These are phyloP conservation scores for Erythrophleum fordii DNA, from an alignment of 306 rosid genomes.

Conservation along the genomic window DNA sequence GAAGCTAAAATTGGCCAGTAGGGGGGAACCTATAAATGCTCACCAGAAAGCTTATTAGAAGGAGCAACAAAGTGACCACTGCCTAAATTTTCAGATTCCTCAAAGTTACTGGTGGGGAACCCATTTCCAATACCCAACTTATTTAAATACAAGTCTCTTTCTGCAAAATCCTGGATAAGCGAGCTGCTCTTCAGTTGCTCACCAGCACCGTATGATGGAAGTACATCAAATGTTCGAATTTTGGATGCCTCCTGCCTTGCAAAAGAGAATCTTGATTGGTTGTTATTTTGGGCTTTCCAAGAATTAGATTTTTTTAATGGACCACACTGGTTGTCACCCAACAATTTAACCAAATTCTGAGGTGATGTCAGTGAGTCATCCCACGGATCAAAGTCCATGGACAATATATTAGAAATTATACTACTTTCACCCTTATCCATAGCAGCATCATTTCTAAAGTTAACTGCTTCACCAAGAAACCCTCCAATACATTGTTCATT, in stretches of 20 bases:
- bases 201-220: slow-evolving; percentile 49
- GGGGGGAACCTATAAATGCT: slow-evolving; percentile 39
- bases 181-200: slow-evolving; percentile 55
- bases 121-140: slow-evolving; percentile 61
- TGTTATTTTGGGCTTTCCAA: slow-evolving; percentile 71
- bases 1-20: not conserved
- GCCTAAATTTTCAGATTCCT: slow-evolving; percentile 58
- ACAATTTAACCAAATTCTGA: slow-evolving; percentile 61
- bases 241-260: slow-evolving; percentile 83
- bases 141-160: slow-evolving; percentile 54
- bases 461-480: slow-evolving; percentile 49
- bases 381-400: slow-evolving; percentile 80
- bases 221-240: slow-evolving; percentile 54
- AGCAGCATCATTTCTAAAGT: slow-evolving; percentile 47
- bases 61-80: slow-evolving; percentile 45
- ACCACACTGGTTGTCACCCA: slow-evolving; percentile 64
- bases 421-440: slow-evolving; percentile 84
- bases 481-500: slow-evolving; percentile 52
- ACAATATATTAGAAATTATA: slow-evolving; percentile 89
- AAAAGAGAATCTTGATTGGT: slow-evolving; percentile 88
- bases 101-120: slow-evolving; percentile 49
- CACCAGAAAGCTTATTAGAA: slow-evolving; percentile 69
- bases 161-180: slow-evolving; percentile 55
- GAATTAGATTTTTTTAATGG: slow-evolving; percentile 58
- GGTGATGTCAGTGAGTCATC: slow-evolving; percentile 70